A percentile compares a stretch with the other conserved stretches of the same genome.
Evolutionary conservation across 352 stramenopile genomes (phyloP).

Genomic region (Phytopythium vexans): DNA sequence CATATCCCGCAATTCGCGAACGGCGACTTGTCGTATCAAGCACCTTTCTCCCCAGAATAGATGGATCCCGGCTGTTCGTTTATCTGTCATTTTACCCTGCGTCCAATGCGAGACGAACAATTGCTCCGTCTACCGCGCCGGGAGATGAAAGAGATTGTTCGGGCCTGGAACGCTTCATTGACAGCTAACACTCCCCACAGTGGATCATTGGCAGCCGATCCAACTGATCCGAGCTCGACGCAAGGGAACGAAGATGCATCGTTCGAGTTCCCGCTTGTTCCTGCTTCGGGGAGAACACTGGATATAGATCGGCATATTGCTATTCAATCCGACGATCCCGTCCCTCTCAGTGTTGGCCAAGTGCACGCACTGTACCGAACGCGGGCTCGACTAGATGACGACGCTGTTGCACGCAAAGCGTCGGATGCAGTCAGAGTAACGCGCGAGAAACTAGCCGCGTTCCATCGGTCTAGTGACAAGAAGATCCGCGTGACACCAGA

Average conservation of each 20-base stretch:
- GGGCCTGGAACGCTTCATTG: constrained; percentile 20
- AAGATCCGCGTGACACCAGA: not conserved
- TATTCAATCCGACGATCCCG: not conserved
- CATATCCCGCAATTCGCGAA: no score
- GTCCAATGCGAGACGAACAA: constrained; percentile 17
- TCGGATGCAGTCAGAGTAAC: constrained; percentile 5
- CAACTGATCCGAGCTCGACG: not conserved
- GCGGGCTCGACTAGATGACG: constrained; percentile 33
- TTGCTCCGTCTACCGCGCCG: constrained; percentile 17
- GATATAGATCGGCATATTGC: no score
- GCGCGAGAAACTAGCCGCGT: constrained; percentile 9
- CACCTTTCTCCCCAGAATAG: no score
- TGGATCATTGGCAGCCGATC: not conserved
- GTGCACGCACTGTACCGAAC: constrained; percentile 39
- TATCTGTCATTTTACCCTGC: constrained; percentile 7
- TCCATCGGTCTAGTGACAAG: not conserved
- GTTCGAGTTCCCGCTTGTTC: not conserved
- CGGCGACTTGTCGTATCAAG: no score
- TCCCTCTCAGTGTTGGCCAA: constrained; percentile 34
- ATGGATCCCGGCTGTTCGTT: not conserved
- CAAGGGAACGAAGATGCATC: not conserved
- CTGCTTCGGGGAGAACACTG: no score
- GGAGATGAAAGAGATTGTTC: constrained; percentile 37
- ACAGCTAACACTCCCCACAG: not conserved
- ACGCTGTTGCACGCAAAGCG: constrained; percentile 9